phyloP scores from a whole-genome alignment of 371 early-diverging fungal genomes.

The Syncephalastrum monosporum region DNA sequence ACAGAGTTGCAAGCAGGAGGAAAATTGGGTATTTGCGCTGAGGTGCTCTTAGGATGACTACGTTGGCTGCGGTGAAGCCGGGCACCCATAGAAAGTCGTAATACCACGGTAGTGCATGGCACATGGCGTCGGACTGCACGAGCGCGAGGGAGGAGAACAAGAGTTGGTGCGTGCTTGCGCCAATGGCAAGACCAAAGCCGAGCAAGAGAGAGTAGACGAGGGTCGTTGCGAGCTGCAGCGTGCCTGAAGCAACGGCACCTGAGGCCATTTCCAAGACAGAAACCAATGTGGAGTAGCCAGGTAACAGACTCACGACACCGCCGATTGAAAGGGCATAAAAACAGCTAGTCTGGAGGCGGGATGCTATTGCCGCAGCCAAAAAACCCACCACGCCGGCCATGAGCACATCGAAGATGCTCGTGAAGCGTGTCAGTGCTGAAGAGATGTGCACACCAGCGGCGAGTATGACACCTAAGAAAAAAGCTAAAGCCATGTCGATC shows the following conservation, averaged over 20 bases:
- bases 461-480: constrained; percentile 46
- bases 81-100: constrained; percentile 29
- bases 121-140: constrained; percentile 16
- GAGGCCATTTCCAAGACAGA: constrained; percentile 74
- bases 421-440: constrained; percentile 53
- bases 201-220: constrained; percentile 69
- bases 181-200: constrained; percentile 74
- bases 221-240: constrained; percentile 69
- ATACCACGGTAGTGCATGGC: constrained; percentile 18
- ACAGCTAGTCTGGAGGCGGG: constrained; percentile 42
- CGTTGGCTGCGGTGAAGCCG: constrained; percentile 22
- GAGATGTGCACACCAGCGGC: constrained; percentile 55
- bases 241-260: constrained; percentile 76
- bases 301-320: constrained; percentile 60
- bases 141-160: constrained; percentile 24
- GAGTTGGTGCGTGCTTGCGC: constrained; percentile 44
- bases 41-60: constrained; percentile 19
- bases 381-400: constrained; percentile 58
- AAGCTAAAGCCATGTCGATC: constrained; percentile 47
- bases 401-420: constrained; percentile 61
- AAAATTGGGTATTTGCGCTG: constrained; percentile 23
- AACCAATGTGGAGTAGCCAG: constrained; percentile 66
- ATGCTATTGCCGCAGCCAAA: constrained; percentile 36
- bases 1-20: constrained; percentile 19
- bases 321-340: constrained; percentile 60